Conservation (phyloP, 2,329 filamentous ascomycete genomes). For the Apiospora phragmitis region DNA sequence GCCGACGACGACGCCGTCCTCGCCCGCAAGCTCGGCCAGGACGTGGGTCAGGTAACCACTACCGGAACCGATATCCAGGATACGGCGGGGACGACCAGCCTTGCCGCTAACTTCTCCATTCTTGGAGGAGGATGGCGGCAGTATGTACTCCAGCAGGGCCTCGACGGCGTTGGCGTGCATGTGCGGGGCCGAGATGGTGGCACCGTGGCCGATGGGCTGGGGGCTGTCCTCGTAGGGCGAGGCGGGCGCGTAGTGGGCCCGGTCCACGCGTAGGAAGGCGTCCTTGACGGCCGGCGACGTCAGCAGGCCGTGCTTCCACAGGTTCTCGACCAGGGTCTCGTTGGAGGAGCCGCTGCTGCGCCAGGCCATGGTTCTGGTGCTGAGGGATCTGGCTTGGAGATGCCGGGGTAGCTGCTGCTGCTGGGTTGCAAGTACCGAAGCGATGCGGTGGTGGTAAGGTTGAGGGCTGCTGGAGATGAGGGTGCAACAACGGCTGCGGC, state of each 20-base stretch:
- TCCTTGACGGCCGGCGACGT: constrained; percentile 68
- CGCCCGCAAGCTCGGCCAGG: constrained; percentile 73
- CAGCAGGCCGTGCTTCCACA: constrained; percentile 72
- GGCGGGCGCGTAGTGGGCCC: constrained; percentile 76
- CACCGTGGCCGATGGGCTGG: constrained; percentile 54
- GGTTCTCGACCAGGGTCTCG: constrained; percentile 73
- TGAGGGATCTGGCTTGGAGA: not conserved
- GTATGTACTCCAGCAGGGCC: constrained; percentile 47
- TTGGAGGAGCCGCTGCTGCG: constrained; percentile 77
- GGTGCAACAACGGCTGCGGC: not conserved
- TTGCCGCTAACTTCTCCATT: not conserved
- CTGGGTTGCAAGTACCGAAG: not conserved
- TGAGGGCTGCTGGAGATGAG: not conserved
- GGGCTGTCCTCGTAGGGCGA: constrained; percentile 66
- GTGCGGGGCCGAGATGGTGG: constrained; percentile 61
- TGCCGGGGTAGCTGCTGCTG: not conserved
- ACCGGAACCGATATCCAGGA: constrained; percentile 75
- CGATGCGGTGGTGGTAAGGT: not conserved
- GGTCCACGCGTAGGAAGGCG: constrained; percentile 86
- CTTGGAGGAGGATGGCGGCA: constrained; percentile 33
- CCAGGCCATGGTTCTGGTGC: constrained; percentile 75
- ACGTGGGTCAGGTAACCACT: constrained; percentile 87
- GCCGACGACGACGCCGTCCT: constrained; percentile 59
- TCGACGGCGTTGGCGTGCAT: constrained; percentile 60
- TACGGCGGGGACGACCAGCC: constrained; percentile 42